These are phyloP conservation scores for Mycena citricolor DNA, from an alignment of 1,284 basidiomycete species.

Conservation along the genomic window DNA sequence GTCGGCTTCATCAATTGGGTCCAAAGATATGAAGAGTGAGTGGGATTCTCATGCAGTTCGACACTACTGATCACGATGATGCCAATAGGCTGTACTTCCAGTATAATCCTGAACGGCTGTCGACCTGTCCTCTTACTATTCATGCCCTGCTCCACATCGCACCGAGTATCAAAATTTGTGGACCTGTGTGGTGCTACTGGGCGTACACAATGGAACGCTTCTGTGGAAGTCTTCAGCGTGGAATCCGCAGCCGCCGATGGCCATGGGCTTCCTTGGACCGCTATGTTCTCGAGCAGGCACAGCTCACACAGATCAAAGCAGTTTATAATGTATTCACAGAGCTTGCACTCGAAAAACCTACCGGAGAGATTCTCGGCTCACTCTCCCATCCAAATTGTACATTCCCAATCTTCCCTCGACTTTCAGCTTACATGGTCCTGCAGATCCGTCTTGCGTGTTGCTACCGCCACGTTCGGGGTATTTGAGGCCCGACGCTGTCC, in stretches of 20 bases:
- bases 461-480: conserved; percentile 6
- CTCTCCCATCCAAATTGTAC: conserved; percentile 12
- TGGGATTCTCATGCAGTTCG: conserved; percentile 2
- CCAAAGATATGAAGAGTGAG: conserved; percentile 40
- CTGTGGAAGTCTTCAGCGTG: conserved; percentile 30
- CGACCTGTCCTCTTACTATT: conserved; percentile 23
- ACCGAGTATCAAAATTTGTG: conserved; percentile 22
- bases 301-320: conserved; percentile 32
- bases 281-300: conserved; percentile 27
- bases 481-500: not conserved
- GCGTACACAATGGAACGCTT: conserved; percentile 40
- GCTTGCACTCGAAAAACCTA: conserved; percentile 19
- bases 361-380: conserved; percentile 1
- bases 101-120: conserved; percentile 11
- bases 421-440: not conserved
- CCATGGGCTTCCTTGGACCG: conserved; percentile 31
- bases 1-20: conserved; percentile 43
- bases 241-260: conserved; percentile 29
- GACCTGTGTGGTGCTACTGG: conserved; percentile 46
- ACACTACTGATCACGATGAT: not conserved
- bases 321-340: conserved; percentile 23
- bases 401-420: not conserved
- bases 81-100: conserved; percentile 23
- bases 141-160: conserved; percentile 25
- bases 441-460: conserved; percentile 19